Percentiles rank a stretch among this genome's conserved stretches.
Conservation (phyloP, 345 rosid species). For the Murraya paniculata region DNA sequence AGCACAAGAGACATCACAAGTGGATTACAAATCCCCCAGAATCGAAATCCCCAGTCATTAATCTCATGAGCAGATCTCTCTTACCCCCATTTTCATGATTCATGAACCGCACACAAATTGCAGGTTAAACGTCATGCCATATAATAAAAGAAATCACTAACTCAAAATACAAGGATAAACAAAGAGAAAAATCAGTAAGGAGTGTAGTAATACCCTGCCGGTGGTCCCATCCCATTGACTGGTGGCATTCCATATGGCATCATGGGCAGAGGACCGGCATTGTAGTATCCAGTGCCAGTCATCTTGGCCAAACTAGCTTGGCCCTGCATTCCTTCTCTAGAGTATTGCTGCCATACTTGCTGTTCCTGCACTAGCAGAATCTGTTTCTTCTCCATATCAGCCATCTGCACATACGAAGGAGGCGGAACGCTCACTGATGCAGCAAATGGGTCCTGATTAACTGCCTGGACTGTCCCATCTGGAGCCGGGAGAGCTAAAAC, state of each 20-base stretch:
- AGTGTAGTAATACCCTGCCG: constrained; percentile 46
- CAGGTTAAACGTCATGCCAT: constrained; percentile 23
- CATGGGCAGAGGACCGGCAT: constrained; percentile 29
- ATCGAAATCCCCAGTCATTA: constrained; percentile 22
- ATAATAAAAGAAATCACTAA: constrained; percentile 20
- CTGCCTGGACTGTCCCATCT: constrained; percentile 59
- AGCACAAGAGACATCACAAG: constrained; percentile 31
- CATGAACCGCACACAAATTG: constrained; percentile 29
- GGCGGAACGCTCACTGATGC: constrained; percentile 67
- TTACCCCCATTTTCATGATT: constrained; percentile 6
- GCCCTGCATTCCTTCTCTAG: constrained; percentile 77
- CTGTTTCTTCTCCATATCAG: constrained; percentile 84
- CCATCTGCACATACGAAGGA: constrained; percentile 80
- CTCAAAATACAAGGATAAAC: constrained; percentile 21
- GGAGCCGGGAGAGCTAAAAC: constrained; percentile 85
- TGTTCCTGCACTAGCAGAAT: constrained; percentile 64
- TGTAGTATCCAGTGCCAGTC: constrained; percentile 37
- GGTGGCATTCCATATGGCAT: constrained; percentile 68
- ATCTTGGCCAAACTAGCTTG: constrained; percentile 65
- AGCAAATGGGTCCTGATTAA: constrained; percentile 74
- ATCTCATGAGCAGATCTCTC: constrained; percentile 12
- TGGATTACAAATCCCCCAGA: constrained; percentile 27
- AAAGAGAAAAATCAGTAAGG: constrained; percentile 40
- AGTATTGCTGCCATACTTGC: constrained; percentile 73
- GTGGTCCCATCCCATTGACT: constrained; percentile 43